Percentiles rank a stretch among this genome's conserved stretches.
These are phyloP conservation scores for Magnusiomyces starmeri DNA, from an alignment of 1,139 yeast genomes.

Conservation along the genomic window DNA sequence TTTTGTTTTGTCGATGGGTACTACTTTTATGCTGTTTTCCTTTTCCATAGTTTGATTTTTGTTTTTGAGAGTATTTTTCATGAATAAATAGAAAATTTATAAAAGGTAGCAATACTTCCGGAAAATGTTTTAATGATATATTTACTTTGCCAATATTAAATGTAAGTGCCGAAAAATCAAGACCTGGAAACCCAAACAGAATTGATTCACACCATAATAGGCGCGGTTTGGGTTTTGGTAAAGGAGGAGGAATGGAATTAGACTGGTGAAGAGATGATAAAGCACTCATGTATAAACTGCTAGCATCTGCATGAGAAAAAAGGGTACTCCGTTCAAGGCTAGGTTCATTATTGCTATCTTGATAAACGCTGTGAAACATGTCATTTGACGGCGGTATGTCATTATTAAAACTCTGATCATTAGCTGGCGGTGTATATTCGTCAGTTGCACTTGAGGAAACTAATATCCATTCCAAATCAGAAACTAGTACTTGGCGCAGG, in stretches of 20 bases:
- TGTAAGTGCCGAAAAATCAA: slow-evolving; percentile 35
- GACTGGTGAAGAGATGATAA: no score
- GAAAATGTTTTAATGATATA: slow-evolving; percentile 39
- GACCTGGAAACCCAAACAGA: slow-evolving; percentile 19
- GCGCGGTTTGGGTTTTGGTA: slow-evolving; percentile 16
- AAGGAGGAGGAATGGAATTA: no score
- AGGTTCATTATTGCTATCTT: slow-evolving; percentile 27
- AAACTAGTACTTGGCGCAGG: slow-evolving; percentile 37
- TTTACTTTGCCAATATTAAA: slow-evolving; percentile 42
- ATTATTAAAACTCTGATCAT: not conserved
- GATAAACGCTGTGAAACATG: slow-evolving; percentile 6
- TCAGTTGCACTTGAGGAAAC: not conserved
- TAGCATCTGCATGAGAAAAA: slow-evolving; percentile 62
- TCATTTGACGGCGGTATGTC: not conserved
- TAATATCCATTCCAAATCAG: slow-evolving; percentile 33
- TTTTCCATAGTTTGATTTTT: not conserved
- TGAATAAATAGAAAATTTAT: slow-evolving; percentile 24
- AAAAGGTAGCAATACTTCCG: slow-evolving; percentile 27
- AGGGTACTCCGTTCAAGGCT: slow-evolving; percentile 54
- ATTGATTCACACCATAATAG: slow-evolving; percentile 21
- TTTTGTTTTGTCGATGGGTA: not conserved
- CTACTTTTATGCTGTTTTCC: not conserved
- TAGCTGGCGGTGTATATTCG: not conserved
- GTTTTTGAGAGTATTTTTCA: not conserved
- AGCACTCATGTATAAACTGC: slow-evolving; percentile 81